phyloP scores from a whole-genome alignment of 179 eudicot genomes.

The Patellifolia procumbens region DNA sequence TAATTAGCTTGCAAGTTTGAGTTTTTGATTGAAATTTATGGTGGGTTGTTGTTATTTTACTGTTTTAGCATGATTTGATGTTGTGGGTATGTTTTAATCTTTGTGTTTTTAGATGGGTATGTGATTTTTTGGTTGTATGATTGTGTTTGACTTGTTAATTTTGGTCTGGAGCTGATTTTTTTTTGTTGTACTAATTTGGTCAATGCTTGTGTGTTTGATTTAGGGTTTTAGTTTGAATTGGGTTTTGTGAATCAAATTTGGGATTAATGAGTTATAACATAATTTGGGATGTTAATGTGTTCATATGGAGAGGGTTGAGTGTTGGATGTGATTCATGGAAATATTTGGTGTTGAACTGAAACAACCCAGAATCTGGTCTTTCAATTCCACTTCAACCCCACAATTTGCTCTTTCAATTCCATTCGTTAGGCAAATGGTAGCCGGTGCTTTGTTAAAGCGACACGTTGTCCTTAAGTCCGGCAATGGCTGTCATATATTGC shows the following conservation, averaged over 20 bases:
- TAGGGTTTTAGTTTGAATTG: conserved; percentile 7
- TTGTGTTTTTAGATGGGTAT: background rate
- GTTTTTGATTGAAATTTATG: background rate
- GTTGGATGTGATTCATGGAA: background rate
- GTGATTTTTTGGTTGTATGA: background rate
- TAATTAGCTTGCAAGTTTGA: background rate
- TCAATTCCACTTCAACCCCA: too few species aligned
- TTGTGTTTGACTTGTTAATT: background rate
- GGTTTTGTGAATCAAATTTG: background rate
- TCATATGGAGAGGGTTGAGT: background rate
- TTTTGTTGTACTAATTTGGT: background rate
- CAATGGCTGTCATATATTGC: too few species aligned
- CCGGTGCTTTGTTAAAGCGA: too few species aligned
- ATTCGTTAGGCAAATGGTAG: too few species aligned
- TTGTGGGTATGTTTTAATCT: conserved; percentile 7
- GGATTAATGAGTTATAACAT: background rate
- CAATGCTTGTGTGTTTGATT: background rate
- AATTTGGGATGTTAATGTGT: too few species aligned
- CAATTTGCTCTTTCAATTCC: too few species aligned
- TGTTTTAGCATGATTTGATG: background rate
- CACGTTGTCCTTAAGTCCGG: too few species aligned
- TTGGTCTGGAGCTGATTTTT: background rate
- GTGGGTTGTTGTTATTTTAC: background rate
- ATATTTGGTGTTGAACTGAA: too few species aligned
- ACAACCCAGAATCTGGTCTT: too few species aligned